A percentile compares a stretch with the other conserved stretches of the same genome.
These are phyloP conservation scores for Aspergillus egyptiacus DNA, from an alignment of 495 filamentous ascomycete genomes.

Conservation along the genomic window DNA sequence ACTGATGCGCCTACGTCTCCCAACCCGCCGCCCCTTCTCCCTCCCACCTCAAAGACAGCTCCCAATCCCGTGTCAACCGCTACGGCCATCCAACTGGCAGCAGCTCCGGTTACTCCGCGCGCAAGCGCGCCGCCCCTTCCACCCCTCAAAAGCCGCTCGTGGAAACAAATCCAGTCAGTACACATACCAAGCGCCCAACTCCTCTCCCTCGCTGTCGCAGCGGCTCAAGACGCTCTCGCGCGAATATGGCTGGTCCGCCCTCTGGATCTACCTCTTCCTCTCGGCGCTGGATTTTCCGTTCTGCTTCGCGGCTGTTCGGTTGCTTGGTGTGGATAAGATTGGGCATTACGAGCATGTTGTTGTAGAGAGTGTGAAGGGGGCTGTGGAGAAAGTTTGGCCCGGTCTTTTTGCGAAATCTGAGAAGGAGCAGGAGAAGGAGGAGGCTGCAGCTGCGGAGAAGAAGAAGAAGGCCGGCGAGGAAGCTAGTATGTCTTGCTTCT, in stretches of 20 bases:
- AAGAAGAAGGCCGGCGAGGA: constrained; percentile 16
- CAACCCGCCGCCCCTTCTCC: constrained; percentile 12
- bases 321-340: constrained; percentile 78
- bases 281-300: constrained; percentile 90
- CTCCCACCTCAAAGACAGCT: not conserved
- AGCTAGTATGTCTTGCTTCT: constrained; percentile 45
- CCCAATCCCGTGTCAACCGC: not conserved
- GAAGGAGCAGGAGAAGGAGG: constrained; percentile 16
- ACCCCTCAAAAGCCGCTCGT: constrained; percentile 19
- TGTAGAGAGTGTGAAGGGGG: constrained; percentile 32
- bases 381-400: constrained; percentile 27
- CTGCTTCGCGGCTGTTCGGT: constrained; percentile 80
- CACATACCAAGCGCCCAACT: constrained; percentile 5
- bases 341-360: constrained; percentile 53
- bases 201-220: constrained; percentile 54
- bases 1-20: not conserved
- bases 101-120: not conserved
- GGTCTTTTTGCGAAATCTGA: constrained; percentile 8
- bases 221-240: constrained; percentile 75
- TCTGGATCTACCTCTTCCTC: constrained; percentile 83
- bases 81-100: not conserved
- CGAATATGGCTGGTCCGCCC: constrained; percentile 90
- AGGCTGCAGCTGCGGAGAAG: constrained; percentile 29
- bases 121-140: constrained; percentile 22
- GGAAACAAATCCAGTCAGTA: constrained; percentile 4